phyloP scores from a whole-genome alignment of 2,329 filamentous ascomycete species.

The Tolypocladium pustulatum region DNA sequence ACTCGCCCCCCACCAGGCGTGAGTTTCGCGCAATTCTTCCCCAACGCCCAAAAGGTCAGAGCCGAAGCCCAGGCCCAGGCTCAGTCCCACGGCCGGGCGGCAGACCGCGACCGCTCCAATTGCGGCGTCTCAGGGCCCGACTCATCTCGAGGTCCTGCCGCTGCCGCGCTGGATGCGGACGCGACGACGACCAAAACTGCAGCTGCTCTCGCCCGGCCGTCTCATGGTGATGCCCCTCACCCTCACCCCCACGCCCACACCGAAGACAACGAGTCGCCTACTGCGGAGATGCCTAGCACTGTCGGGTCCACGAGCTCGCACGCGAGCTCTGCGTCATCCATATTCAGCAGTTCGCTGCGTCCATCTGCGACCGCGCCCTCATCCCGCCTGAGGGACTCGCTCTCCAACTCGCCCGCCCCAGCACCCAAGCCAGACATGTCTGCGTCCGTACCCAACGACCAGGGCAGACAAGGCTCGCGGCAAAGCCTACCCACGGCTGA shows the following conservation, averaged over 20 bases:
- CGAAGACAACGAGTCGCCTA: constrained; percentile 47
- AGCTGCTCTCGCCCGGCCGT: constrained; percentile 8
- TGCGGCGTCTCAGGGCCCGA: constrained; percentile 12
- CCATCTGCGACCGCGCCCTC: constrained; percentile 29
- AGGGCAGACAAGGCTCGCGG: constrained; percentile 15
- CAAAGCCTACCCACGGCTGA: constrained; percentile 16
- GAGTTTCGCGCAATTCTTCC: constrained; percentile 81
- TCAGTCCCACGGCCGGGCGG: constrained; percentile 20
- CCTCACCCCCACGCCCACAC: constrained; percentile 34
- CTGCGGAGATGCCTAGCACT: constrained; percentile 59
- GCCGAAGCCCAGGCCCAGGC: constrained; percentile 19
- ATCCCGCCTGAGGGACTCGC: constrained; percentile 39
- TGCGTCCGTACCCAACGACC: constrained; percentile 36
- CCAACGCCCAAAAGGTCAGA: constrained; percentile 60
- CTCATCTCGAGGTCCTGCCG: constrained; percentile 11
- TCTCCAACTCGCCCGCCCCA: constrained; percentile 35
- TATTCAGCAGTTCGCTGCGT: constrained; percentile 47
- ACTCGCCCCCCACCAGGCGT: constrained; percentile 65
- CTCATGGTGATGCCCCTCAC: constrained; percentile 14
- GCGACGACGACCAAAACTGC: constrained; percentile 6
- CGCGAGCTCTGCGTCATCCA: constrained; percentile 59
- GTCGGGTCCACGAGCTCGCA: constrained; percentile 64
- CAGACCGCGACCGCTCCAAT: constrained; percentile 20
- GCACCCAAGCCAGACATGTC: constrained; percentile 44
- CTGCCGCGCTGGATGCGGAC: constrained; percentile 13